Evolutionary conservation across 2,329 filamentous ascomycete genomes (phyloP).

Genomic region (Cladophialophora exuberans): DNA sequence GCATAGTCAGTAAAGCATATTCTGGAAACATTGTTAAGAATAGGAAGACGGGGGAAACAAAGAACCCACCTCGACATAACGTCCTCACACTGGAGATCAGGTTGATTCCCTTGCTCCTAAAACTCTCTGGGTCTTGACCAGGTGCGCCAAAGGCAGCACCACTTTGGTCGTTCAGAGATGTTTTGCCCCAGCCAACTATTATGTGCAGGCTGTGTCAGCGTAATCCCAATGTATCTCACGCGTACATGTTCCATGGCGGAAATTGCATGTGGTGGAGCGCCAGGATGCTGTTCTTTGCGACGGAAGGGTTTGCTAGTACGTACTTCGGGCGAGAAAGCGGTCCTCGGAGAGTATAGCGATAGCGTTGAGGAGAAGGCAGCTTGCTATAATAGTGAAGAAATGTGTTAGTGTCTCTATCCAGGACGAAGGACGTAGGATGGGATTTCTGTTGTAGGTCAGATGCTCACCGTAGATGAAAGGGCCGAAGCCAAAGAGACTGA

Average conservation of each 20-base stretch:
- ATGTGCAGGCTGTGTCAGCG: constrained; percentile 18
- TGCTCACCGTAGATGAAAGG: constrained; percentile 35
- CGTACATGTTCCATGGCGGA: too few relatives aligned
- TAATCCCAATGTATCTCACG: not conserved
- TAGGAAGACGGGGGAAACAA: too few relatives aligned
- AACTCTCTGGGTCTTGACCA: constrained; percentile 68
- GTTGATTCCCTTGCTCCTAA: constrained; percentile 86
- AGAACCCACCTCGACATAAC: constrained; percentile 25
- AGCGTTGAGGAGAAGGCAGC: constrained; percentile 80
- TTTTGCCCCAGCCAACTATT: constrained; percentile 76
- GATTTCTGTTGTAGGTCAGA: not conserved
- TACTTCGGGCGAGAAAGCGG: constrained; percentile 79
- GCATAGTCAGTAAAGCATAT: not conserved
- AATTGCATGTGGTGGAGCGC: too few relatives aligned
- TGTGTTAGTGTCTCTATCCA: constrained; percentile 12
- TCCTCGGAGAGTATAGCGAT: constrained; percentile 94
- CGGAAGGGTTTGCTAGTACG: not conserved
- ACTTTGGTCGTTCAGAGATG: constrained; percentile 40
- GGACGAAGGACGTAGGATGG: too few relatives aligned
- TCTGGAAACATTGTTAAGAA: not conserved
- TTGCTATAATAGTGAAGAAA: constrained; percentile 33
- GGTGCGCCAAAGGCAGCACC: constrained; percentile 79
- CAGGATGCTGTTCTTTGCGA: too few relatives aligned
- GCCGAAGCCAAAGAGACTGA: constrained; percentile 38
- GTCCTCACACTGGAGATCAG: constrained; percentile 70